Percentiles rank a stretch among this genome's conserved stretches.
Conservation (phyloP, 352 stramenopile genomes). For the Phytopythium oedochilum region DNA sequence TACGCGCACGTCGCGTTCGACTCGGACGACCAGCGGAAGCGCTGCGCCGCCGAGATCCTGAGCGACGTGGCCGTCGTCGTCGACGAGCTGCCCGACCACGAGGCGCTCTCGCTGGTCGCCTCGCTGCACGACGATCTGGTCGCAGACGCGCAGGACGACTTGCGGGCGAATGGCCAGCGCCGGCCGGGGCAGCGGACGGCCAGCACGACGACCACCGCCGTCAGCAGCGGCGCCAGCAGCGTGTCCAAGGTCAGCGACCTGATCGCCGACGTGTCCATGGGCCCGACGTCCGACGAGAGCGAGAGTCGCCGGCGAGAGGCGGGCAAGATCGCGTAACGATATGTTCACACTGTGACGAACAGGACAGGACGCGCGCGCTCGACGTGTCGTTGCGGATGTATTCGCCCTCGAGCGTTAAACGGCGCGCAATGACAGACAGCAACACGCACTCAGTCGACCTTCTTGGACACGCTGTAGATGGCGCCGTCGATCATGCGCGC, state of each 20-base stretch:
- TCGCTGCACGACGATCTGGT: slow-evolving; percentile 49
- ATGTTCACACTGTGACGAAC: not conserved
- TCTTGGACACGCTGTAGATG: slow-evolving; percentile 89
- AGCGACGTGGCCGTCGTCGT: slow-evolving; percentile 51
- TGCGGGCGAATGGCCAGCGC: not conserved
- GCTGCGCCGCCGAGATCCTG: slow-evolving; percentile 56
- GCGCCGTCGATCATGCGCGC: slow-evolving; percentile 82
- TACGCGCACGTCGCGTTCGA: slow-evolving; percentile 69
- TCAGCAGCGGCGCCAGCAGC: not conserved
- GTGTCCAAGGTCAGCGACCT: slow-evolving; percentile 1
- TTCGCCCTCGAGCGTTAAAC: not conserved
- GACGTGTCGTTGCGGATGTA: not conserved
- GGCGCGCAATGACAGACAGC: not conserved
- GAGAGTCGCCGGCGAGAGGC: not conserved
- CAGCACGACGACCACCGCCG: not conserved
- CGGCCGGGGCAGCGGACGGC: slow-evolving; percentile 9
- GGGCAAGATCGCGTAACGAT: slow-evolving; percentile 17
- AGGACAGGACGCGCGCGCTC: too few species aligned
- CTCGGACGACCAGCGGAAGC: slow-evolving; percentile 42
- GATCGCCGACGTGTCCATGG: slow-evolving; percentile 15
- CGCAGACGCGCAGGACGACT: slow-evolving; percentile 13
- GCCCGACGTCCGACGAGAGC: not conserved
- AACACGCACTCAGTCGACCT: slow-evolving; percentile 46
- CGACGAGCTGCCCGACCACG: slow-evolving; percentile 44
- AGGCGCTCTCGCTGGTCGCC: slow-evolving; percentile 39